Evolutionary conservation across 2,329 filamentous ascomycete genomes (phyloP), one percentile per base, ranked within the genome.

Genomic region (Coniosporium tulheliwenetii): DNA sequence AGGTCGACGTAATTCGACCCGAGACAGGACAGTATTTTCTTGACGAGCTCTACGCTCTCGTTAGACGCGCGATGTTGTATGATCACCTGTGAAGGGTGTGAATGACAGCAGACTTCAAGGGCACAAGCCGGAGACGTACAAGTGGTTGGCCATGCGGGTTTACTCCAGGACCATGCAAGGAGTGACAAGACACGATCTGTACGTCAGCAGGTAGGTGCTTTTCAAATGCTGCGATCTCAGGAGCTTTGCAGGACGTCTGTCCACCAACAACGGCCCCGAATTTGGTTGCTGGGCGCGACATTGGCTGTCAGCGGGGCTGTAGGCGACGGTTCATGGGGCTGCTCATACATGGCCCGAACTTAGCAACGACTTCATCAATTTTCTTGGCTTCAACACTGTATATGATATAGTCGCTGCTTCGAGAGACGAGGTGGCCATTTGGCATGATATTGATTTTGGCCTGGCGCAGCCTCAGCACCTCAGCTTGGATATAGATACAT

Each of bases 211-310:
- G 91, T 13, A 98, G 75, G 62, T 94, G 75, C 49, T 78, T 77
- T 52, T 96, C 89, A 52, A 98, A 95, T 2, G 91, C 89, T 31
- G 77, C 78, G 53, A 98, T 91, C 61, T 98, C 91, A 14, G 91
- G 91, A 38, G 85, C 86, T 64, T 98, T 98, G 71, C 91, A 98
- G 1, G 91, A 96, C 1, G 91, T 98, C 61, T 98, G 91, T 8
- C 91, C 91, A 44, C 91, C 93, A 15, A 98, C 91, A 46, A 98
- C 93, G 48, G 91, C 91, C 47, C 84, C 82, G 55, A 91, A 73
- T 60, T 95, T 96, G 43, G 91, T 98, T 49, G 91, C 87, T 94
- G 56, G 45, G 47, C 36, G 30, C 40, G 38, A 13, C 13, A 41
- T 41, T 34, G 37, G 41, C 39, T 38, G 19, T 40, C 19, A 40